These are phyloP conservation scores for Coffea canephora DNA, from an alignment of 257 asterid genomes.

Conservation along the genomic window DNA sequence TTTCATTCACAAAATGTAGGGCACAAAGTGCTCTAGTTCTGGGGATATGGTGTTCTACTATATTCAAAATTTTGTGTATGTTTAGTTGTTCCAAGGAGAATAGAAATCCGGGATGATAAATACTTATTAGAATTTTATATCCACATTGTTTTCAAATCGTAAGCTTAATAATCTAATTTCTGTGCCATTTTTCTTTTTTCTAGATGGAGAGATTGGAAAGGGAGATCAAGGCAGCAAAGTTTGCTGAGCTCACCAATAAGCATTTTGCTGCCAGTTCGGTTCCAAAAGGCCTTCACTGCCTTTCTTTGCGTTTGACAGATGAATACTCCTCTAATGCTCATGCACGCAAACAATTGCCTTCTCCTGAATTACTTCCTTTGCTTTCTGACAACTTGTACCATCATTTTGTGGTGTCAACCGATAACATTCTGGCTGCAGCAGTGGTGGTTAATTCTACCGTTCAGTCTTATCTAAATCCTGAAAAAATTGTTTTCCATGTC, in stretches of 20 bases:
- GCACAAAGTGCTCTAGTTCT: not conserved
- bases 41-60: too few relatives aligned
- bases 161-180: not conserved
- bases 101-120: not conserved
- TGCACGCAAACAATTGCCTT: constrained; percentile 93
- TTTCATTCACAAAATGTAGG: not conserved
- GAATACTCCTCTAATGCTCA: constrained; percentile 96
- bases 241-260: constrained; percentile 79
- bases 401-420: constrained; percentile 90
- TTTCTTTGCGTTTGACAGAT: constrained; percentile 82
- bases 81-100: not conserved
- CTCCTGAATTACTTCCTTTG: constrained; percentile 89
- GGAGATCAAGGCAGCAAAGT: constrained; percentile 77
- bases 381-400: constrained; percentile 77
- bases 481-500: constrained; percentile 89
- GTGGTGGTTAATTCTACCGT: constrained; percentile 90
- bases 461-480: constrained; percentile 72
- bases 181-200: constrained; percentile 8
- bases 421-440: constrained; percentile 94
- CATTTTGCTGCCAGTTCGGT: constrained; percentile 96
- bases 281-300: constrained; percentile 91
- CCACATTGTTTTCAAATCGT: not conserved
- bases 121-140: not conserved
- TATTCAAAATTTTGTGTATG: not conserved
- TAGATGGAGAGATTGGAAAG: constrained; percentile 74